Evolutionary conservation across 305 asterid genomes (phyloP).

Genomic region (Petunia hybrid): DNA sequence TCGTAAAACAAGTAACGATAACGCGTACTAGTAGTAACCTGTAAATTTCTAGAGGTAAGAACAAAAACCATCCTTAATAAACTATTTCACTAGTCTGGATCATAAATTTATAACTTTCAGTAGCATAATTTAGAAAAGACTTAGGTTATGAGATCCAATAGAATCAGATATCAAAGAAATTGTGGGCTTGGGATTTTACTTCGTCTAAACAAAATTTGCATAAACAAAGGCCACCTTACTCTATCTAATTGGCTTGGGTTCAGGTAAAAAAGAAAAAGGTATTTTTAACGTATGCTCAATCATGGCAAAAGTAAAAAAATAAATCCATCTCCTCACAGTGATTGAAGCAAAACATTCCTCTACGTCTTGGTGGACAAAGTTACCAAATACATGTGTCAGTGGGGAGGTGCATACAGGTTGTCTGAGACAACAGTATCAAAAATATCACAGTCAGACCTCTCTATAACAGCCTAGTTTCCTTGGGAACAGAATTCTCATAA

Average conservation of each 20-base stretch:
- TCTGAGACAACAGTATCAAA: no score
- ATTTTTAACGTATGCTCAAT: no score
- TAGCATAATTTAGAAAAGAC: not conserved
- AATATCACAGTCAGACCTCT: no score
- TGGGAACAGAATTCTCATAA: no score
- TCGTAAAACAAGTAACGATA: not conserved
- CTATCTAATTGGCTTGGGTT: conserved; percentile 3
- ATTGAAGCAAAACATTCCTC: no score
- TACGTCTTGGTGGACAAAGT: no score
- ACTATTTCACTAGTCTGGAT: not conserved
- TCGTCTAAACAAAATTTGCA: not conserved
- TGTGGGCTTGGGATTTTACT: not conserved
- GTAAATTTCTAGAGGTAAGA: conserved; percentile 4
- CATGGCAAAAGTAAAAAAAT: no score
- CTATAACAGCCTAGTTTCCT: no score
- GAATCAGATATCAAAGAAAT: not conserved
- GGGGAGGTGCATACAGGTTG: no score
- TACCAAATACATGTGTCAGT: no score
- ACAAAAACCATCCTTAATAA: not conserved
- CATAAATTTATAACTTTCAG: not conserved
- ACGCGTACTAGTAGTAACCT: not conserved
- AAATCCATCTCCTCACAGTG: no score
- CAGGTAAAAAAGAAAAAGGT: not conserved
- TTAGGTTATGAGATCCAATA: not conserved
- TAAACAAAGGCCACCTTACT: not conserved